These are phyloP conservation scores for Ganoderma meredithae DNA, from an alignment of 1,284 basidiomycete genomes.

Conservation along the genomic window DNA sequence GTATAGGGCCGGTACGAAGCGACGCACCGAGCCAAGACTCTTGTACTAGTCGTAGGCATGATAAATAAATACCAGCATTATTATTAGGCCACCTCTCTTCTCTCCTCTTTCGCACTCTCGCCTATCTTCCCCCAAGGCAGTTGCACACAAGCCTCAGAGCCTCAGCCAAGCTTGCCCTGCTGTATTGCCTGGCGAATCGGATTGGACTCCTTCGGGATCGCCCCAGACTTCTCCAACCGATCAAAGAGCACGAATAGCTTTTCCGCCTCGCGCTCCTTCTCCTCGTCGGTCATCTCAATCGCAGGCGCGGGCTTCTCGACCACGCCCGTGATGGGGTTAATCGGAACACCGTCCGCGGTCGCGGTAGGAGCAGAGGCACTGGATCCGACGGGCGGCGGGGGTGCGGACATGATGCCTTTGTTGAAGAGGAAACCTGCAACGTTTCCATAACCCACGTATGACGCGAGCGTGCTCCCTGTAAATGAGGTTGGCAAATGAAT, in stretches of 20 bases:
- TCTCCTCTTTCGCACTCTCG: neutral
- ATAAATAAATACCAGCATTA: constrained; percentile 9
- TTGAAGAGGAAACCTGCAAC: constrained; percentile 92
- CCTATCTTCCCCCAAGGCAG: neutral
- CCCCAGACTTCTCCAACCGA: constrained; percentile 78
- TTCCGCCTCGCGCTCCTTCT: constrained; percentile 92
- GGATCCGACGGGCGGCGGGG: constrained; percentile 42
- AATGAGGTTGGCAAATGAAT: constrained; percentile 9
- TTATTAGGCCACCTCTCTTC: neutral
- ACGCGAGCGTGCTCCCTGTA: constrained; percentile 70
- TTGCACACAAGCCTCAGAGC: neutral
- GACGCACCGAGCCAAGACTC: constrained; percentile 17
- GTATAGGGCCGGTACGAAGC: constrained; percentile 24
- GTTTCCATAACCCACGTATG: constrained; percentile 90
- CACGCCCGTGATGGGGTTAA: constrained; percentile 86
- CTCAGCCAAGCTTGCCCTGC: constrained; percentile 52
- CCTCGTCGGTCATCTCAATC: constrained; percentile 86
- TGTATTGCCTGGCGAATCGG: constrained; percentile 77
- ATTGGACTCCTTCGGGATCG: constrained; percentile 69
- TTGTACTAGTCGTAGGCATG: constrained; percentile 16
- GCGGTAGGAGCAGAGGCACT: constrained; percentile 46
- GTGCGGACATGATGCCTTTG: constrained; percentile 80
- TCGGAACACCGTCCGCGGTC: constrained; percentile 52
- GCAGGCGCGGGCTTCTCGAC: constrained; percentile 49
- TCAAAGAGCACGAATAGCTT: constrained; percentile 91